phyloP scores from a whole-genome alignment of 2,329 filamentous ascomycete genomes.

The Nemania serpens region DNA sequence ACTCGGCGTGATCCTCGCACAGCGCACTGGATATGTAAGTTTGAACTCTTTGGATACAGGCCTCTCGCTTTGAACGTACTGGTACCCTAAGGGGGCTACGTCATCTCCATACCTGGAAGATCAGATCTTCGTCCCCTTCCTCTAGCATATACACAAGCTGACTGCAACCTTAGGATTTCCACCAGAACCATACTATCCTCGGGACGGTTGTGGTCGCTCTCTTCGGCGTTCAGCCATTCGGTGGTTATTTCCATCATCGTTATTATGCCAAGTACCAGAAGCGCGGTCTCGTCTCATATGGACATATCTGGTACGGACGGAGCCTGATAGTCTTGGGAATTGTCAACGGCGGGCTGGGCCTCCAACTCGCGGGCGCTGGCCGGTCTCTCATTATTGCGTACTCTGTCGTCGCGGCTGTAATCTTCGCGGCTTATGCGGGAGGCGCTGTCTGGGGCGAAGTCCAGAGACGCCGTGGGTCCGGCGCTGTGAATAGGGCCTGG shows the following conservation, averaged over 20 bases:
- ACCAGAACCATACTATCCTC: constrained; percentile 58
- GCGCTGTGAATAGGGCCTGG: not conserved
- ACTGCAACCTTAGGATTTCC: constrained; percentile 52
- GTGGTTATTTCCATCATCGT: constrained; percentile 63
- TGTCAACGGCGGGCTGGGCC: constrained; percentile 66
- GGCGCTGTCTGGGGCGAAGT: constrained; percentile 28
- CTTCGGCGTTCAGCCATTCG: constrained; percentile 61
- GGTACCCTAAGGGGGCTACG: too few relatives aligned
- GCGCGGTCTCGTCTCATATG: constrained; percentile 58
- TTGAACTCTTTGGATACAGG: not conserved
- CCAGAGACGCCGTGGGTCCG: constrained; percentile 8
- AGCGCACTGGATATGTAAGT: constrained; percentile 38
- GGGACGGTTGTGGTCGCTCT: constrained; percentile 60
- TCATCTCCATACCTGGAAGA: too few relatives aligned
- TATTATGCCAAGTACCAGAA: constrained; percentile 53
- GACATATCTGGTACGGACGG: constrained; percentile 68
- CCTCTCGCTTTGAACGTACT: not conserved
- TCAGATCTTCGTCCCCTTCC: not conserved
- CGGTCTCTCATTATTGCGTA: constrained; percentile 57
- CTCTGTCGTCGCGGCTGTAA: constrained; percentile 56
- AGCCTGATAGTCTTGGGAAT: constrained; percentile 61
- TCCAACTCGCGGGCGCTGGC: constrained; percentile 52
- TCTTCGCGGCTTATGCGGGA: constrained; percentile 50
- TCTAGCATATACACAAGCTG: not conserved
- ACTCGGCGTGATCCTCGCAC: constrained; percentile 56